These are phyloP conservation scores for Sporormia fimetaria DNA, from an alignment of 495 filamentous ascomycete species.

Conservation along the genomic window DNA sequence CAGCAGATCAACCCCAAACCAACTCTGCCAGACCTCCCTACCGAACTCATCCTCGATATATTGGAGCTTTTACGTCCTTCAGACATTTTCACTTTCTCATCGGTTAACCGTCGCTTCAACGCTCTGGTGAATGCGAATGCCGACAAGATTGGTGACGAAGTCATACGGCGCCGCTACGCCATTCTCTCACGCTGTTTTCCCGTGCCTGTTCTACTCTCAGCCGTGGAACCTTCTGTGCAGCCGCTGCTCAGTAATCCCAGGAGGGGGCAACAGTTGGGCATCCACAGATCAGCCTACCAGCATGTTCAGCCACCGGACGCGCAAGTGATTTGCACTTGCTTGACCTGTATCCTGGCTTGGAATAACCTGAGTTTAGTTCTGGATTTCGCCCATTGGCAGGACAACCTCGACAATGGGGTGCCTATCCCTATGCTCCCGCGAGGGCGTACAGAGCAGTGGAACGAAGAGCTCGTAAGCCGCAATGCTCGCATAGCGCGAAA, in stretches of 20 bases:
- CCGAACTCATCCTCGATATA: conserved; percentile 40
- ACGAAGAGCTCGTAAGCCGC: conserved; percentile 32
- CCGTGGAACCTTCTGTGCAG: conserved; percentile 33
- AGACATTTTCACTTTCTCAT: conserved; percentile 37
- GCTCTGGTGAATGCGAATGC: conserved; percentile 36
- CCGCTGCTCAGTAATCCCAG: conserved; percentile 30
- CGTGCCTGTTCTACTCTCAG: conserved; percentile 34
- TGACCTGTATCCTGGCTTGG: conserved; percentile 44
- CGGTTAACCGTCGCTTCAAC: conserved; percentile 31
- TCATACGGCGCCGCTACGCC: conserved; percentile 37
- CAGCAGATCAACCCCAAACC: conserved; percentile 24
- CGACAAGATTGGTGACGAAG: conserved; percentile 29
- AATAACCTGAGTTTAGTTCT: conserved; percentile 40
- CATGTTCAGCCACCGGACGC: conserved; percentile 37
- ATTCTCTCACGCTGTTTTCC: conserved; percentile 40
- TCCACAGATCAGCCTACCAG: conserved; percentile 39
- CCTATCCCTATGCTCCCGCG: conserved; percentile 42
- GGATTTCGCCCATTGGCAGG: conserved; percentile 46
- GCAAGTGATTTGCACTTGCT: conserved; percentile 39
- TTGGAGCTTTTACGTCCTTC: conserved; percentile 36
- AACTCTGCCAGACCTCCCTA: conserved; percentile 36
- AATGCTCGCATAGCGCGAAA: conserved; percentile 35
- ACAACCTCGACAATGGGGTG: conserved; percentile 38
- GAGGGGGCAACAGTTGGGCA: conserved; percentile 31
- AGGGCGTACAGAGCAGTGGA: conserved; percentile 38